A percentile compares a stretch with the other conserved stretches of the same genome.
phyloP scores from a whole-genome alignment of 306 rosid species.

The Quercus agrifolia region DNA sequence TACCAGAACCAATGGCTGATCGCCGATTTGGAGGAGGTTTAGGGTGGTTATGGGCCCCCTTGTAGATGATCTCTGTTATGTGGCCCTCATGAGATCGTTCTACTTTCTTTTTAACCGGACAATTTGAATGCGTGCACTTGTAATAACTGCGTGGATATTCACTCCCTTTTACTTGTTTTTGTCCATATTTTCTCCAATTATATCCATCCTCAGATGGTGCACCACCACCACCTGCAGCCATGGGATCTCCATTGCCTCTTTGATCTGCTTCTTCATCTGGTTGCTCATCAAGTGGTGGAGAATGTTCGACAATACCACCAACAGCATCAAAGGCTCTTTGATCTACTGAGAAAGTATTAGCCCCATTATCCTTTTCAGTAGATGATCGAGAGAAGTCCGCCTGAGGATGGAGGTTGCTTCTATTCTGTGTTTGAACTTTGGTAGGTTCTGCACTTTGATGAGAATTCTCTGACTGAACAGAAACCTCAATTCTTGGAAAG shows the following conservation, averaged over 20 bases:
- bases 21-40: constrained; percentile 82
- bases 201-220: constrained; percentile 83
- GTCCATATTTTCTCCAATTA: constrained; percentile 97
- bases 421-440: constrained; percentile 45
- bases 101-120: constrained; percentile 90
- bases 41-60: constrained; percentile 84
- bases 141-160: constrained; percentile 95
- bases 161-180: constrained; percentile 95
- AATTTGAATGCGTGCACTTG: constrained; percentile 83
- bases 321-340: constrained; percentile 44
- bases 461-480: constrained; percentile 57
- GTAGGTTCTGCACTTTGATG: constrained; percentile 47
- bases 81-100: constrained; percentile 94
- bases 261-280: constrained; percentile 71
- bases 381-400: constrained; percentile 40
- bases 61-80: constrained; percentile 89
- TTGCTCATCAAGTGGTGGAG: constrained; percentile 63
- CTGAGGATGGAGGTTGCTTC: constrained; percentile 47
- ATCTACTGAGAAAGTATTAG: constrained; percentile 35
- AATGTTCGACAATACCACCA: constrained; percentile 42
- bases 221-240: constrained; percentile 56
- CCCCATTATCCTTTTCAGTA: constrained; percentile 41
- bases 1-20: constrained; percentile 56
- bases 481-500: constrained; percentile 48
- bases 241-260: constrained; percentile 60